Percentiles rank a stretch among this genome's conserved stretches.
Conservation (phyloP, 306 rosid genomes). For the Trifolium repens region DNA sequence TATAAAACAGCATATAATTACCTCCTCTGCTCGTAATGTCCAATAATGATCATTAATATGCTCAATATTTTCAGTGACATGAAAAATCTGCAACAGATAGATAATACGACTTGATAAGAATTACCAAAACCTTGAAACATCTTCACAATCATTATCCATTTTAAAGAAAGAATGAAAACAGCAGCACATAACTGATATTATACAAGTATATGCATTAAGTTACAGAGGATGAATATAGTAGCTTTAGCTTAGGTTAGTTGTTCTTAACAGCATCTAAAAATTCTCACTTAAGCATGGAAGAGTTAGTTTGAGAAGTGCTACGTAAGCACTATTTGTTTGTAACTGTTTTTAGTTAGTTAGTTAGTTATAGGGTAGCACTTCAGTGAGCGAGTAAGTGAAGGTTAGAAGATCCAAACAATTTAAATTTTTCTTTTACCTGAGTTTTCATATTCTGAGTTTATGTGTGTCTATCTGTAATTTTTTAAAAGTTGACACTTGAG, state of each 20-base stretch:
- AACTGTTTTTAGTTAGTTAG: not conserved
- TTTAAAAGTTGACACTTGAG: not conserved
- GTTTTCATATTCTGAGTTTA: no score
- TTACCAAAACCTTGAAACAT: not conserved
- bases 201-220: not conserved
- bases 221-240: not conserved
- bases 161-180: not conserved
- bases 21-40: slow-evolving; percentile 89
- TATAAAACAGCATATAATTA: slow-evolving; percentile 25
- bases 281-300: not conserved
- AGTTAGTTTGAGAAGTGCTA: not conserved
- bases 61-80: slow-evolving; percentile 70
- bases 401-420: not conserved
- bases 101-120: slow-evolving; percentile 6
- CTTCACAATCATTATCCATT: slow-evolving; percentile 11
- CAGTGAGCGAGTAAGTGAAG: not conserved
- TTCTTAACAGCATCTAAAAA: not conserved
- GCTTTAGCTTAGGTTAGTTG: not conserved
- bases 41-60: slow-evolving; percentile 56
- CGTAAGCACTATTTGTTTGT: not conserved
- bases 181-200: not conserved
- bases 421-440: no score
- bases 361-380: not conserved
- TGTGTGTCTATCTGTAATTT: not conserved
- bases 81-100: slow-evolving; percentile 61